Conservation (phyloP, 73 alveolate genomes). For the Paramecium tetraurelia region DNA sequence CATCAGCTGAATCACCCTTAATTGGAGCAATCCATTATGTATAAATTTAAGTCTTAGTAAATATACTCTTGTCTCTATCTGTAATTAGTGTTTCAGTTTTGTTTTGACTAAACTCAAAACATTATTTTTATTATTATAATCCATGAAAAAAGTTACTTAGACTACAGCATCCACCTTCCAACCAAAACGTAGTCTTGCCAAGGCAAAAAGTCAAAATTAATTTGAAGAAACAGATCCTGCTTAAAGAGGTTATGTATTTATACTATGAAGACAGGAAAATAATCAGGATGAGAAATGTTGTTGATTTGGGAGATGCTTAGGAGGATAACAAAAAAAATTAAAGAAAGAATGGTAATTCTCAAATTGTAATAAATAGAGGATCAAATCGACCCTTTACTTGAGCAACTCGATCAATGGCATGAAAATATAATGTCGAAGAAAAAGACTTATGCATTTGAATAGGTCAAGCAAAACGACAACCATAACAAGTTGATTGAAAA, state of each 20-base stretch:
- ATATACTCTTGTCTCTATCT: too few relatives aligned
- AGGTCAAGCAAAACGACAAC: background rate
- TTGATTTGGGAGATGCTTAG: conserved; percentile 29
- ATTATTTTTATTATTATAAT: background rate
- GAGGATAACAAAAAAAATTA: background rate
- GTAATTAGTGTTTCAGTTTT: background rate
- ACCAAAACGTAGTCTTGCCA: background rate
- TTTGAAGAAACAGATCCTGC: conserved; percentile 53
- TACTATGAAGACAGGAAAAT: conserved; percentile 28
- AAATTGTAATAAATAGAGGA: background rate
- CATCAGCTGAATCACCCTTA: too few relatives aligned
- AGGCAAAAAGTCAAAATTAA: background rate
- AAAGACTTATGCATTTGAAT: conserved; percentile 4
- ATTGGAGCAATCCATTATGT: too few relatives aligned
- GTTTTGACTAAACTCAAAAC: background rate
- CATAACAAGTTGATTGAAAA: background rate
- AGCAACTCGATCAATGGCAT: conserved; percentile 42
- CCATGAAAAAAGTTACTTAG: background rate
- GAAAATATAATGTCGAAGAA: conserved; percentile 28
- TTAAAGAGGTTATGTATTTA: background rate
- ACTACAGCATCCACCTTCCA: background rate
- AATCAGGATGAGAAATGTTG: conserved; percentile 45
- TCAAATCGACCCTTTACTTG: background rate
- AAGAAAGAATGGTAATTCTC: background rate
- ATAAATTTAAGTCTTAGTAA: too few relatives aligned